Evolutionary conservation across 176 grass and related monocot species (phyloP), one percentile per base, ranked within the genome.

Genomic region (Musa schizocarpa): DNA sequence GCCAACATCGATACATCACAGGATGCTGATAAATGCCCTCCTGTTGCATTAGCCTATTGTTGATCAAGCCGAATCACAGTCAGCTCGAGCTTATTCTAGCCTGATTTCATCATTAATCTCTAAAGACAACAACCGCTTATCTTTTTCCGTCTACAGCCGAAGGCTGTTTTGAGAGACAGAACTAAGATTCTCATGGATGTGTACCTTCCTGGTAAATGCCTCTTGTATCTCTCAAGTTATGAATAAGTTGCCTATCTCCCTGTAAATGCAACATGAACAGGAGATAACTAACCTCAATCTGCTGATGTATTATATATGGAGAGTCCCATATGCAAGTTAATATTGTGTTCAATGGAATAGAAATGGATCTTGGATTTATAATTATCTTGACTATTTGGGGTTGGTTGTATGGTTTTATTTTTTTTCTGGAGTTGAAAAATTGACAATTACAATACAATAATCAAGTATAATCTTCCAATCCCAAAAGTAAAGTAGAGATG

Each of bases 1-100:
- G 74, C 88, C 53, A 84, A 98, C 63, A 86, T 98, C 24, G 94
- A 98, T 82, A 98, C 90, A 52, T 87, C 90, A 7, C 84, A 93
- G 83, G 94, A 98, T 51, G 81, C 81, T 16, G 87, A 87, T 75
- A 87, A 88, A 6, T 93, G 90, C 69, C 90, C 90, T 57, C 90
- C 94, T 19, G 90, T 98, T 57, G 94, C 94, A 14, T 98, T 79
- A 84, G 19, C 70, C 66, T 63, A 25, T 23, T 13, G 50, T 2
- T 52, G 50, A 14, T 51, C 2, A 16, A 53, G 23, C 27, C 11
- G 17, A 59, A 59, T 0, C 56, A 20, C 13, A 19, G 56, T 59
- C 56, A 59, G 2, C 2, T 56, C 29, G 2, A 29, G 9, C 54
- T 14, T 56, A 8, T n/a, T 19, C 56, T 59, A 59, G 16, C 13